phyloP scores from a whole-genome alignment of 176 grass and related monocot species.

The Triticum urartu region DNA sequence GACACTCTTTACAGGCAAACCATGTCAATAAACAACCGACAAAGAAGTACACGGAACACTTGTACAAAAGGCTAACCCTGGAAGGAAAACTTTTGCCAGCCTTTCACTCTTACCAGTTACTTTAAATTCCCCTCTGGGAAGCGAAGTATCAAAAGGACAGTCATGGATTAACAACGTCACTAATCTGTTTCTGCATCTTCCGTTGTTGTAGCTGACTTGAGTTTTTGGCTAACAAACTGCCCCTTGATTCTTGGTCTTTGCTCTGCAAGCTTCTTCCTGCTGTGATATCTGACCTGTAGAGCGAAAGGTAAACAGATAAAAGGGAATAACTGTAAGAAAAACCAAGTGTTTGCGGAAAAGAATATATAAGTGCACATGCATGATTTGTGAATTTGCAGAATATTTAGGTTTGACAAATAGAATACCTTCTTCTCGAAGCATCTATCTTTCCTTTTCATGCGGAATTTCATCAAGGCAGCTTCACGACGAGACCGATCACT shows the following conservation, averaged over 20 bases:
- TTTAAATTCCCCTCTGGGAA: constrained; percentile 22
- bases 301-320: background rate
- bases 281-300: constrained; percentile 89
- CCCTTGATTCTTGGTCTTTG: constrained; percentile 89
- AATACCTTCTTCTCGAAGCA: constrained; percentile 97
- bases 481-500: constrained; percentile 48
- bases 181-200: constrained; percentile 56
- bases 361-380: background rate
- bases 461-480: constrained; percentile 88
- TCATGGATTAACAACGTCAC: constrained; percentile 21
- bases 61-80: constrained; percentile 35
- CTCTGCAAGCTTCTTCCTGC: constrained; percentile 91
- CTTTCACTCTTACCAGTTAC: constrained; percentile 33
- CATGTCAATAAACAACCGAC: constrained; percentile 30
- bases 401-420: background rate
- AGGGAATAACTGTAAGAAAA: background rate
- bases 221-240: constrained; percentile 90
- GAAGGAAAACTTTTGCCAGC: constrained; percentile 43
- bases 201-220: constrained; percentile 38
- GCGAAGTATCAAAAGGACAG: constrained; percentile 27
- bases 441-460: constrained; percentile 96
- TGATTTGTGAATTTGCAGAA: background rate
- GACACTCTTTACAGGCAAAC: constrained; percentile 28
- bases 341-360: background rate
- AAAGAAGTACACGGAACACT: constrained; percentile 21